Evolutionary conservation across 202 grass and related monocot genomes (phyloP).

Genomic region (Setaria italica): DNA sequence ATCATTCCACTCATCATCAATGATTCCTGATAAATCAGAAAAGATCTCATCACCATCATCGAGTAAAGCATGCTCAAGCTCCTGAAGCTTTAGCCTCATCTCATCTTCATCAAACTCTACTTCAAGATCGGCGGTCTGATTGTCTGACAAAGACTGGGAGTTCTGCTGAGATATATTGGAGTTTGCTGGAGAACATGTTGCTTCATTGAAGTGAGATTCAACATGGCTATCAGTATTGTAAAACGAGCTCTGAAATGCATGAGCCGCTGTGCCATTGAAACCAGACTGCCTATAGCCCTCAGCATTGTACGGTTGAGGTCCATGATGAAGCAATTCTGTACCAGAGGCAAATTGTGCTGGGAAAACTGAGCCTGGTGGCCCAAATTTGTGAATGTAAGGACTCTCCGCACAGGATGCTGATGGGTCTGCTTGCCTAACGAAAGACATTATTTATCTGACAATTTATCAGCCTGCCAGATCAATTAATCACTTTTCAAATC

Average conservation of each 20-base stretch:
- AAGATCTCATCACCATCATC: slow-evolving; percentile 58
- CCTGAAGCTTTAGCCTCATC: slow-evolving; percentile 74
- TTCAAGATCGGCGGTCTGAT: slow-evolving; percentile 51
- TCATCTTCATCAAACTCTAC: slow-evolving; percentile 78
- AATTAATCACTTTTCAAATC: slow-evolving; percentile 8
- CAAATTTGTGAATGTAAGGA: slow-evolving; percentile 53
- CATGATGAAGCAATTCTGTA: slow-evolving; percentile 45
- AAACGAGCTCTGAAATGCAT: slow-evolving; percentile 43
- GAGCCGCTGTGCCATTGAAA: slow-evolving; percentile 35
- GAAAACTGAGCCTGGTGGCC: slow-evolving; percentile 45
- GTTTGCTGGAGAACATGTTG: slow-evolving; percentile 45
- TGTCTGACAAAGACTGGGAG: slow-evolving; percentile 60
- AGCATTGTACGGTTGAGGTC: slow-evolving; percentile 50
- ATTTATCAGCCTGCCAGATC: neutral
- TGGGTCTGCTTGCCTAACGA: slow-evolving; percentile 55
- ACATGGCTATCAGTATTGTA: slow-evolving; percentile 45
- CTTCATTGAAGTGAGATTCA: slow-evolving; percentile 45
- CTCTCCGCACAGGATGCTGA: slow-evolving; percentile 55
- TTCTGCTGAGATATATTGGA: slow-evolving; percentile 67
- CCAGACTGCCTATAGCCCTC: slow-evolving; percentile 52
- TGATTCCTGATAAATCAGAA: slow-evolving; percentile 48
- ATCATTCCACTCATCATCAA: slow-evolving; percentile 31
- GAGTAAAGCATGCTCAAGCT: slow-evolving; percentile 71
- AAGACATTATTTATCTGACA: slow-evolving; percentile 56
- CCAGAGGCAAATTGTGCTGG: slow-evolving; percentile 41